Percentiles rank a stretch among this genome's conserved stretches.
These are phyloP conservation scores for Thielaviopsis punctulata DNA, from an alignment of 2,329 filamentous ascomycete species.

Conservation along the genomic window DNA sequence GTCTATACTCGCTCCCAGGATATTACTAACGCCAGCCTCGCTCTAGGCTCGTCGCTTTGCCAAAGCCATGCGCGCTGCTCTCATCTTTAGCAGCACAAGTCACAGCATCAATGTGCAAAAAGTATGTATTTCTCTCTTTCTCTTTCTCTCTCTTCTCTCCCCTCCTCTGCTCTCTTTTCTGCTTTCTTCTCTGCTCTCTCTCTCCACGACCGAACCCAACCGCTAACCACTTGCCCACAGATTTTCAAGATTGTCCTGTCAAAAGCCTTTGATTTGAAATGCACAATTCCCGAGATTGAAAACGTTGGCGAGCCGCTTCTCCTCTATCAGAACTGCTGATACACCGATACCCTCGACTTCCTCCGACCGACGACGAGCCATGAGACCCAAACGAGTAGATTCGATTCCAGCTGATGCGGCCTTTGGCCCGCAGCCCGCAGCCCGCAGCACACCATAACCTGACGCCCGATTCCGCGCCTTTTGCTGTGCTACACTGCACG, in stretches of 20 bases:
- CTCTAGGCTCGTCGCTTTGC: conserved; percentile 77
- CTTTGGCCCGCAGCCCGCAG: background rate
- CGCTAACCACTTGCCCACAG: conserved; percentile 27
- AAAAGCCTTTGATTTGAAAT: conserved; percentile 96
- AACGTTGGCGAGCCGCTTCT: conserved; percentile 91
- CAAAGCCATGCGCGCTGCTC: conserved; percentile 91
- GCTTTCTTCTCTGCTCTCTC: background rate
- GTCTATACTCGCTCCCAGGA: background rate
- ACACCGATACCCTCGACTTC: conserved; percentile 2
- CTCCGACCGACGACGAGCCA: background rate
- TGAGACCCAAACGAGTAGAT: background rate
- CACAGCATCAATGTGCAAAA: conserved; percentile 99
- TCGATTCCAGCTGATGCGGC: background rate
- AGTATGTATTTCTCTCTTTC: conserved; percentile 31
- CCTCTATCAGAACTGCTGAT: conserved; percentile 56
- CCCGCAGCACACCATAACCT: too few relatives aligned
- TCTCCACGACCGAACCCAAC: background rate
- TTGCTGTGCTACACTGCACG: background rate
- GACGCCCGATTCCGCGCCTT: background rate
- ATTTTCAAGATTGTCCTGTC: conserved; percentile 99
- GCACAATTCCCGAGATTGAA: conserved; percentile 97
- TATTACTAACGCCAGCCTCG: background rate
- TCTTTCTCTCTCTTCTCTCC: background rate
- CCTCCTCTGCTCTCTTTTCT: background rate
- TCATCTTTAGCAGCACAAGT: conserved; percentile 97